Conservation (phyloP, 2,329 filamentous ascomycete species). For the Pyrenophora graminea region DNA sequence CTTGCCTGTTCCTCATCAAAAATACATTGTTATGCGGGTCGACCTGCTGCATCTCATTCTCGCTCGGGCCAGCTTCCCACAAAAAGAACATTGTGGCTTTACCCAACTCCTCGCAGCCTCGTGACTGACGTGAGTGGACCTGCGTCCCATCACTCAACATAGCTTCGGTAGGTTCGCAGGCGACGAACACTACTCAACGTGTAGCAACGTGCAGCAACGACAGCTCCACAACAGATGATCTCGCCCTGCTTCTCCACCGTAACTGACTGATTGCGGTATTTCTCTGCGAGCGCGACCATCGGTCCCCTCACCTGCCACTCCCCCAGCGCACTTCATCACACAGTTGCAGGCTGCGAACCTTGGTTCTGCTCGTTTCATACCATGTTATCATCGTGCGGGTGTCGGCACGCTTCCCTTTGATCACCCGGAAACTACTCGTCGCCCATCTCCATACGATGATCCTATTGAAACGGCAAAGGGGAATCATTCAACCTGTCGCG, state of each 20-base stretch:
- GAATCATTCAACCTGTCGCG: neutral
- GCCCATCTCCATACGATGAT: slow-evolving; percentile 7
- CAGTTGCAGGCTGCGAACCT: too few relatives aligned
- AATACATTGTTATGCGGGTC: slow-evolving; percentile 14
- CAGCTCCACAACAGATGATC: slow-evolving; percentile 8
- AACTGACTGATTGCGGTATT: slow-evolving; percentile 3
- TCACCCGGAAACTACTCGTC: slow-evolving; percentile 24
- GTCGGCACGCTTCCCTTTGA: slow-evolving; percentile 17
- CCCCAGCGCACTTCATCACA: neutral
- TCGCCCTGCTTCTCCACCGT: slow-evolving; percentile 1
- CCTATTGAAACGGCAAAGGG: slow-evolving; percentile 9
- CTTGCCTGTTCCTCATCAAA: slow-evolving; percentile 22
- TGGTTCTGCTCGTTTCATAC: slow-evolving; percentile 8
- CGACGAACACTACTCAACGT: slow-evolving; percentile 15
- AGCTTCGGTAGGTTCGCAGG: slow-evolving; percentile 17
- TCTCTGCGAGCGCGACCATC: neutral
- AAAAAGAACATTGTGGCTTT: slow-evolving; percentile 20
- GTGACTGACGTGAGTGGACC: slow-evolving; percentile 9
- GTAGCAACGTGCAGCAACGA: slow-evolving; percentile 13
- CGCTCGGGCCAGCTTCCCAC: slow-evolving; percentile 16
- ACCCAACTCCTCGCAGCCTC: slow-evolving; percentile 7
- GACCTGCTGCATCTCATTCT: slow-evolving; percentile 16
- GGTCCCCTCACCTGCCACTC: neutral
- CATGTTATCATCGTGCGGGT: slow-evolving; percentile 5
- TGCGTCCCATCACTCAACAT: slow-evolving; percentile 23